Evolutionary conservation across 208 protist genomes (phyloP).

Genomic region (Naegleria gruberi): DNA sequence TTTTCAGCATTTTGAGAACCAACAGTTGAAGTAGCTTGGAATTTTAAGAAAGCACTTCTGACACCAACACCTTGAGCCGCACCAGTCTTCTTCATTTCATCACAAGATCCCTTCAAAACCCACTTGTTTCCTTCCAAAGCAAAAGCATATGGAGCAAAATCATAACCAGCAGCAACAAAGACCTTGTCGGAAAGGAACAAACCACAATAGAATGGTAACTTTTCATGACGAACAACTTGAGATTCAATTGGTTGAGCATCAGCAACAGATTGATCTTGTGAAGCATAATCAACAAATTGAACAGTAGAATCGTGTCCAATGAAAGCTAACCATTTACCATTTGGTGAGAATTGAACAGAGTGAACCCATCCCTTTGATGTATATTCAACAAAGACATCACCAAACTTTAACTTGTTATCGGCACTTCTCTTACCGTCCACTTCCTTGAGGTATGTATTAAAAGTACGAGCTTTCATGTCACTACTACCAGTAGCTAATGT

Average conservation of each 20-base stretch:
- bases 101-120: not conserved
- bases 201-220: not conserved
- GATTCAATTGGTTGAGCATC: not conserved
- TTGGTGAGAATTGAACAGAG: constrained; percentile 52
- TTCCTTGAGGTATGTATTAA: constrained; percentile 57
- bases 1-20: not conserved
- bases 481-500: constrained; percentile 57
- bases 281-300: constrained; percentile 36
- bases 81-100: not conserved
- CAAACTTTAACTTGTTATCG: constrained; percentile 47
- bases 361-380: constrained; percentile 56
- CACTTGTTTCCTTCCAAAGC: not conserved
- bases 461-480: constrained; percentile 64
- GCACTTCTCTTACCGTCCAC: constrained; percentile 43
- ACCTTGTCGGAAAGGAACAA: not conserved
- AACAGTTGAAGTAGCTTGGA: not conserved
- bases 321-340: constrained; percentile 54
- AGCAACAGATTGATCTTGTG: not conserved
- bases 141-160: not conserved
- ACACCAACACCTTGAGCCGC: not conserved
- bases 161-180: constrained; percentile 15
- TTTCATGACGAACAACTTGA: not conserved
- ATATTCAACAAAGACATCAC: constrained; percentile 47
- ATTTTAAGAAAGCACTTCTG: not conserved
- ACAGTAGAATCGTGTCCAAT: constrained; percentile 47